Percentiles rank a stretch among this genome's conserved stretches.
Conservation (phyloP, 208 protist species). For the Trypanosoma melophagium region DNA sequence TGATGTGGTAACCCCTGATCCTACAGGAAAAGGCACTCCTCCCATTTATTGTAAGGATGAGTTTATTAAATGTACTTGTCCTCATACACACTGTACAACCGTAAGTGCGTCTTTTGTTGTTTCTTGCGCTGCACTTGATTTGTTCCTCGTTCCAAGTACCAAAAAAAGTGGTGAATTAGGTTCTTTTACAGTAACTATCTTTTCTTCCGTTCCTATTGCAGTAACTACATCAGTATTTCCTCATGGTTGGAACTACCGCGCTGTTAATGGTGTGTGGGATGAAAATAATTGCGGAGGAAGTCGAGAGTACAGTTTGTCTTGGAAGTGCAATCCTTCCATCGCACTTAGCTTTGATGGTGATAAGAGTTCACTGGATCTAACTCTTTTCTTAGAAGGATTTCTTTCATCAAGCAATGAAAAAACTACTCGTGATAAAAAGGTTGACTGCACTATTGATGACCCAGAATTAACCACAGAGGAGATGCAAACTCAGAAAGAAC, state of each 20-base stretch:
- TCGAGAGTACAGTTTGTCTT: slow-evolving; percentile 57
- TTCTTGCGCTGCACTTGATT: slow-evolving; percentile 38
- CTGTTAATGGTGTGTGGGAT: slow-evolving; percentile 59
- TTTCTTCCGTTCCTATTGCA: slow-evolving; percentile 50
- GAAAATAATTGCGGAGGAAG: slow-evolving; percentile 70
- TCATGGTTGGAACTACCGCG: slow-evolving; percentile 74
- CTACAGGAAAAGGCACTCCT: slow-evolving; percentile 29
- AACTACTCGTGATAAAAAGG: neutral
- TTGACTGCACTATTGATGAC: neutral
- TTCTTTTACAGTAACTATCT: slow-evolving; percentile 67
- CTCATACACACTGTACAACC: slow-evolving; percentile 43
- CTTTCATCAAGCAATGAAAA: neutral
- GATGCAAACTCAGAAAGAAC: slow-evolving; percentile 27
- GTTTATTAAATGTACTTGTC: slow-evolving; percentile 30
- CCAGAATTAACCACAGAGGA: neutral
- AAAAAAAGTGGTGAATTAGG: slow-evolving; percentile 44
- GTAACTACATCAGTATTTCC: slow-evolving; percentile 52
- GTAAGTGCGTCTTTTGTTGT: slow-evolving; percentile 45
- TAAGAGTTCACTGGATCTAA: slow-evolving; percentile 29
- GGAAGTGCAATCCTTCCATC: slow-evolving; percentile 79
- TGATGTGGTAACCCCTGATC: slow-evolving; percentile 54
- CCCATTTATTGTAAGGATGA: slow-evolving; percentile 52
- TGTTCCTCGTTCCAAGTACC: slow-evolving; percentile 75
- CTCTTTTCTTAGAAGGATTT: slow-evolving; percentile 44
- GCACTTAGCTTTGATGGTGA: slow-evolving; percentile 36